Conservation (phyloP, 225 moss, liverwort and hornwort genomes). For the Sphagnum contortum region DNA sequence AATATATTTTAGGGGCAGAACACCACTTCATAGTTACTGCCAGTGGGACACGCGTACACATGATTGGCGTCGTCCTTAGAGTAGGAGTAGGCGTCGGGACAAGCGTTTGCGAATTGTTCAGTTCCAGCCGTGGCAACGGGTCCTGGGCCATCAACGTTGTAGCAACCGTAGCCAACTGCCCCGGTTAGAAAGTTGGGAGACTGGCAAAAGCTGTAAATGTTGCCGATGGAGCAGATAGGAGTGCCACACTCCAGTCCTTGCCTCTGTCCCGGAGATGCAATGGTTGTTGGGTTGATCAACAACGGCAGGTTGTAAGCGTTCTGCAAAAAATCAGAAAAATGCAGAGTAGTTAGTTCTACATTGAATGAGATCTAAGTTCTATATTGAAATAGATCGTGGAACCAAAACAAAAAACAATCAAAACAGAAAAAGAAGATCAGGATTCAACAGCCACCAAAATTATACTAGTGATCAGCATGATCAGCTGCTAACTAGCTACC, state of each 20-base stretch:
- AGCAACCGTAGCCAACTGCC: slow-evolving; percentile 24
- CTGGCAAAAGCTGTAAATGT: slow-evolving; percentile 18
- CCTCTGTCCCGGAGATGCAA: slow-evolving; percentile 5
- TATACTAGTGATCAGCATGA: too few relatives aligned
- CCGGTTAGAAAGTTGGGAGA: slow-evolving; percentile 17
- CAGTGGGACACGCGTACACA: slow-evolving; percentile 12
- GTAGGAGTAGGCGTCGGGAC: slow-evolving; percentile 20
- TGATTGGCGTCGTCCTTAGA: slow-evolving; percentile 16
- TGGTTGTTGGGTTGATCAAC: slow-evolving; percentile 13
- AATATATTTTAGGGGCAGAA: slow-evolving; percentile 14
- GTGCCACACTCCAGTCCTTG: slow-evolving; percentile 20
- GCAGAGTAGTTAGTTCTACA: too few relatives aligned
- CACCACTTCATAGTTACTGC: slow-evolving; percentile 19
- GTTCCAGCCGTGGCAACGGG: slow-evolving; percentile 11
- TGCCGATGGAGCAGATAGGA: slow-evolving; percentile 22
- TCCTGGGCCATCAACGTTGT: slow-evolving; percentile 26
- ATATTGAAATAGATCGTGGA: not conserved
- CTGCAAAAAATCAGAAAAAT: slow-evolving; percentile 8
- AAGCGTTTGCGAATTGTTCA: slow-evolving; percentile 10
- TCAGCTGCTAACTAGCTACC: too few relatives aligned
- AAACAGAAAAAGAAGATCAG: not conserved
- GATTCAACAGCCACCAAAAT: too few relatives aligned
- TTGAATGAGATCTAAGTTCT: too few relatives aligned
- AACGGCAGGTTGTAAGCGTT: slow-evolving; percentile 30
- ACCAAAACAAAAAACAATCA: too few relatives aligned